phyloP scores from a whole-genome alignment of 1,284 basidiomycete genomes.

The Cutaneotrichosporon sp. region DNA sequence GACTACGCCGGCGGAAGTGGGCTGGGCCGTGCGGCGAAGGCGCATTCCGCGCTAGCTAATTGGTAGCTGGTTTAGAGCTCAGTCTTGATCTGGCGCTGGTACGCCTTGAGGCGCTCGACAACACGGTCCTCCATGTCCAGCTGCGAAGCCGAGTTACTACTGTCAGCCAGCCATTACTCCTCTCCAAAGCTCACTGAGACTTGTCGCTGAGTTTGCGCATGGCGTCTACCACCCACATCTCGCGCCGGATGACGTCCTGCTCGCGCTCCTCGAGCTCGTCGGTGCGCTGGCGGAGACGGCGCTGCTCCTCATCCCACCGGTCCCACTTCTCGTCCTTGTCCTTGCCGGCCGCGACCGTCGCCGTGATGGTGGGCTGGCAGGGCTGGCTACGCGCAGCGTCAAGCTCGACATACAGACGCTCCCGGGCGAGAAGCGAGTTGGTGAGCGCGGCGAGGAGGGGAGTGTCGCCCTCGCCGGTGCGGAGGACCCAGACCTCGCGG shows the following conservation, averaged over 20 bases:
- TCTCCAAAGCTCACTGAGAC: slow-evolving; percentile 32
- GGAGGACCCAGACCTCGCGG: slow-evolving; percentile 47
- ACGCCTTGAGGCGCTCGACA: slow-evolving; percentile 45
- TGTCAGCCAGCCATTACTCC: neutral
- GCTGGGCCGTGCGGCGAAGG: neutral
- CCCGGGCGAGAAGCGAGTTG: slow-evolving; percentile 38
- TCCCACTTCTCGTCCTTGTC: slow-evolving; percentile 8
- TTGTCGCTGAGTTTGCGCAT: slow-evolving; percentile 47
- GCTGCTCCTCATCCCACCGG: slow-evolving; percentile 22
- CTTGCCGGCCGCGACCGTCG: neutral
- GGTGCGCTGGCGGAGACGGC: slow-evolving; percentile 28
- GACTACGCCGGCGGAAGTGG: neutral
- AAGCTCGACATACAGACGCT: slow-evolving; percentile 34
- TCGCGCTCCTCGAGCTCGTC: slow-evolving; percentile 47
- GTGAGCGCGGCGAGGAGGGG: slow-evolving; percentile 34
- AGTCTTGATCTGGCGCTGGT: slow-evolving; percentile 36
- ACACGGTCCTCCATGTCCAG: slow-evolving; percentile 49
- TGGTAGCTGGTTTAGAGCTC: neutral
- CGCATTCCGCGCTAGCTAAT: neutral
- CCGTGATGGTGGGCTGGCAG: neutral
- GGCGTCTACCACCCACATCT: slow-evolving; percentile 49
- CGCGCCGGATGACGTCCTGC: slow-evolving; percentile 39
- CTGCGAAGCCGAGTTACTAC: slow-evolving; percentile 40
- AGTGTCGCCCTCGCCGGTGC: slow-evolving; percentile 24
- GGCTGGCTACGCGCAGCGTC: slow-evolving; percentile 22